Evolutionary conservation across 805 yeast species (phyloP).

Genomic region (Lachancea nothofagi): DNA sequence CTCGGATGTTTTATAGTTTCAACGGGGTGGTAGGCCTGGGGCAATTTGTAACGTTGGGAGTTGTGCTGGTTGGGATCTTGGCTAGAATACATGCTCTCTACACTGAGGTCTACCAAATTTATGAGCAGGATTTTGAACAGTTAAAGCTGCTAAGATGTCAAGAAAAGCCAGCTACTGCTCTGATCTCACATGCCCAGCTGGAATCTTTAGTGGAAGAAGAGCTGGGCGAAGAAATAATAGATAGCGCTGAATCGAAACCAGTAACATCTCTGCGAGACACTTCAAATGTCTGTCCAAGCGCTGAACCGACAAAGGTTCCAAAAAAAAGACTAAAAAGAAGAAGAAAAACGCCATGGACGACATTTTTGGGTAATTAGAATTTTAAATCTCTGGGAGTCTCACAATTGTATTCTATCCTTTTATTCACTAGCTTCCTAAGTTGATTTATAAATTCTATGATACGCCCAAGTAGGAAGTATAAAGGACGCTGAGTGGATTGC

Average conservation of each 20-base stretch:
- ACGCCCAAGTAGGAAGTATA: constrained; percentile 78
- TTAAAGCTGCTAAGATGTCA: constrained; percentile 9
- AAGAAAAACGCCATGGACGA: constrained; percentile 59
- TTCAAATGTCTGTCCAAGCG: neutral
- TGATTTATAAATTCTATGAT: constrained; percentile 25
- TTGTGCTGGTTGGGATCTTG: constrained; percentile 55
- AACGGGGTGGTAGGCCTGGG: constrained; percentile 67
- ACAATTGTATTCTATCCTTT: too few relatives aligned
- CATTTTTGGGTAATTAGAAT: constrained; percentile 53
- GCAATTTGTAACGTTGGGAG: constrained; percentile 70
- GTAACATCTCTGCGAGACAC: neutral
- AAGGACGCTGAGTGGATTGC: constrained; percentile 67
- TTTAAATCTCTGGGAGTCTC: constrained; percentile 1
- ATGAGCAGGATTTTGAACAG: constrained; percentile 19
- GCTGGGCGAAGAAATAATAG: constrained; percentile 27
- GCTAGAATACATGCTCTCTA: constrained; percentile 39
- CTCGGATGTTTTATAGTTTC: constrained; percentile 52
- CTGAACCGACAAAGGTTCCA: neutral
- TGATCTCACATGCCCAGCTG: neutral
- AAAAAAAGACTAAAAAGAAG: constrained; percentile 17
- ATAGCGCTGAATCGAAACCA: constrained; percentile 4
- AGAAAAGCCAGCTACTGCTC: neutral
- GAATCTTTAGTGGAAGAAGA: constrained; percentile 27
- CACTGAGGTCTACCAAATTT: constrained; percentile 15
- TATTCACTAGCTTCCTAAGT: neutral